Evolutionary conservation across 176 grass and related monocot species (phyloP).

Genomic region (Phoenix roebelenii): DNA sequence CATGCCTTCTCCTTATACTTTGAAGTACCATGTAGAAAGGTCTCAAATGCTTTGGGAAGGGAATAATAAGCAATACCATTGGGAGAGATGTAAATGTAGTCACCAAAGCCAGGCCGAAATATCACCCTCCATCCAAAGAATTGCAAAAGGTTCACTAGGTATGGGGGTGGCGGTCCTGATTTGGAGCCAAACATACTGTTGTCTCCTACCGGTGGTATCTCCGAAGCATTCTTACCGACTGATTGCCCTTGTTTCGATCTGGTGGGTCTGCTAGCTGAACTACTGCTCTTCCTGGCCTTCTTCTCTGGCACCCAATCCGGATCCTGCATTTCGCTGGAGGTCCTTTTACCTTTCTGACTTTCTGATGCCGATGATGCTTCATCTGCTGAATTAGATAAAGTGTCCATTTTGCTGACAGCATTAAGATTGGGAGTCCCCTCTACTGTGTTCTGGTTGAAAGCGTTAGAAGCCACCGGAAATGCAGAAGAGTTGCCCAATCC

Average conservation of each 20-base stretch:
- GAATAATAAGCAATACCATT: conserved; percentile 27
- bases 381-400: conserved; percentile 12
- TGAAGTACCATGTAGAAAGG: conserved; percentile 35
- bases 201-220: neutral
- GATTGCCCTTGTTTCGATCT: neutral
- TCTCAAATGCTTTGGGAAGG: conserved; percentile 34
- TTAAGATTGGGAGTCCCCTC: neutral
- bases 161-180: conserved; percentile 18
- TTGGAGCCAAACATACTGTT: neutral
- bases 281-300: conserved; percentile 11
- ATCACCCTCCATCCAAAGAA: conserved; percentile 35
- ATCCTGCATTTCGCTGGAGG: conserved; percentile 14
- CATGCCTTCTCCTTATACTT: conserved; percentile 31
- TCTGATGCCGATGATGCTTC: conserved; percentile 7
- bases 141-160: conserved; percentile 28
- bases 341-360: conserved; percentile 8
- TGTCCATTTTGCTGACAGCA: conserved; percentile 7
- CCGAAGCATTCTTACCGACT: neutral
- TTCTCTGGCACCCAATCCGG: conserved; percentile 26
- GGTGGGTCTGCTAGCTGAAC: neutral
- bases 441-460: conserved; percentile 7
- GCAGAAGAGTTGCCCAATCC: conserved; percentile 16
- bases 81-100: conserved; percentile 29
- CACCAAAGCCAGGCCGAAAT: conserved; percentile 14
- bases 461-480: conserved; percentile 3